Conservation (phyloP, 768 basidiomycete species). For the Daedaleopsis sinensis region DNA sequence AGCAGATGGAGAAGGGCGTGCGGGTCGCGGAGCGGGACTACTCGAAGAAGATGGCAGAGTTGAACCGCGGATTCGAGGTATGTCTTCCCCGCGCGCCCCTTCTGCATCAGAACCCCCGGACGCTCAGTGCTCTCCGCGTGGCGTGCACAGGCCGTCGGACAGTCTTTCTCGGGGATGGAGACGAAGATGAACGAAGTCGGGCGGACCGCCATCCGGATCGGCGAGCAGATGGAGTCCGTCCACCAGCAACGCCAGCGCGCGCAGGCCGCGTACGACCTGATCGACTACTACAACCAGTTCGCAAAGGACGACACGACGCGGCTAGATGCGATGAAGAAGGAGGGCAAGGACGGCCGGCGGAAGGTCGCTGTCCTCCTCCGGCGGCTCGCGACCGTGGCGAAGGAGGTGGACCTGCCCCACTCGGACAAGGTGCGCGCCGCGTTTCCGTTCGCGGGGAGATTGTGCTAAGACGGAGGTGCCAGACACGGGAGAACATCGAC, state of each 20-base stretch:
- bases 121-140: not conserved
- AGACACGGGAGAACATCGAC: slow-evolving; percentile 93
- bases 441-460: not conserved
- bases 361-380: slow-evolving; percentile 88
- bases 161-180: slow-evolving; percentile 90
- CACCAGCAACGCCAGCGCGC: slow-evolving; percentile 91
- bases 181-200: slow-evolving; percentile 91
- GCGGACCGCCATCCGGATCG: slow-evolving; percentile 91
- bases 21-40: slow-evolving; percentile 90
- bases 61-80: slow-evolving; percentile 94
- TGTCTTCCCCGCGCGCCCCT: slow-evolving; percentile 21
- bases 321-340: slow-evolving; percentile 79
- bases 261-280: slow-evolving; percentile 91
- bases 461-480: not conserved
- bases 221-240: slow-evolving; percentile 94
- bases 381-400: slow-evolving; percentile 84
- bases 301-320: slow-evolving; percentile 76
- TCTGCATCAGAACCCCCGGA: too few relatives aligned
- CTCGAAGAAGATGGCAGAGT: slow-evolving; percentile 89
- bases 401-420: slow-evolving; percentile 86
- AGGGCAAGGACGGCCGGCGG: slow-evolving; percentile 85
- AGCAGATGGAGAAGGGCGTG: slow-evolving; percentile 92
- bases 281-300: slow-evolving; percentile 94
- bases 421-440: slow-evolving; percentile 66
- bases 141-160: slow-evolving; percentile 71